A percentile compares a stretch with the other conserved stretches of the same genome.
These are phyloP conservation scores for Pseudogymnoascus sp. DNA, from an alignment of 2,329 filamentous ascomycete genomes.

Conservation along the genomic window DNA sequence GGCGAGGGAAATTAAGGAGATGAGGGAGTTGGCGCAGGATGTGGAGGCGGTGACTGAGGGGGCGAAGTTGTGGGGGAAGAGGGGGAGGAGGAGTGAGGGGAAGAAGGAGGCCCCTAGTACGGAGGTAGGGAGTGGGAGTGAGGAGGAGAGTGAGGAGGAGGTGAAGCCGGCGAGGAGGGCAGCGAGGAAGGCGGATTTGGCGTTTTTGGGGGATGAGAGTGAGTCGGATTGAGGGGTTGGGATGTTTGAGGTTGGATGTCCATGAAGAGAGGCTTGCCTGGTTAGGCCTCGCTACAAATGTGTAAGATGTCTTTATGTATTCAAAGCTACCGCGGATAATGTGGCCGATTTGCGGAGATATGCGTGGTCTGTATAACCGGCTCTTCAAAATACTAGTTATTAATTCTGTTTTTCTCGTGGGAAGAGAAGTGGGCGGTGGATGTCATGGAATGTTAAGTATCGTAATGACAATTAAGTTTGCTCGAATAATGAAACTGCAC, in stretches of 20 bases:
- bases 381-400: neutral
- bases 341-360: neutral
- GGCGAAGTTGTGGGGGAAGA: conserved; percentile 66
- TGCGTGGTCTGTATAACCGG: neutral
- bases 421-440: neutral
- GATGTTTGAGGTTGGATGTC: neutral
- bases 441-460: neutral
- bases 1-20: conserved; percentile 80
- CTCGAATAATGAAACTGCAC: neutral
- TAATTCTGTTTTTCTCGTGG: neutral
- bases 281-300: neutral
- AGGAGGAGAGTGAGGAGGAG: conserved; percentile 14
- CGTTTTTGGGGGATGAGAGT: conserved; percentile 63
- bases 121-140: no score
- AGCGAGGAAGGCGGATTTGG: conserved; percentile 39
- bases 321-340: neutral
- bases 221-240: conserved; percentile 36
- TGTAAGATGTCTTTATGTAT: neutral
- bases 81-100: conserved; percentile 23
- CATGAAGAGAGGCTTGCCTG: neutral
- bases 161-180: conserved; percentile 25
- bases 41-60: conserved; percentile 79
- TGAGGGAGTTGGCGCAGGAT: conserved; percentile 75
- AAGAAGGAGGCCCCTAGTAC: no score
- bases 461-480: neutral